A percentile compares a stretch with the other conserved stretches of the same genome.
These are phyloP conservation scores for Geranomyces variabilis DNA, from an alignment of 192 early-diverging fungal species.

Conservation along the genomic window DNA sequence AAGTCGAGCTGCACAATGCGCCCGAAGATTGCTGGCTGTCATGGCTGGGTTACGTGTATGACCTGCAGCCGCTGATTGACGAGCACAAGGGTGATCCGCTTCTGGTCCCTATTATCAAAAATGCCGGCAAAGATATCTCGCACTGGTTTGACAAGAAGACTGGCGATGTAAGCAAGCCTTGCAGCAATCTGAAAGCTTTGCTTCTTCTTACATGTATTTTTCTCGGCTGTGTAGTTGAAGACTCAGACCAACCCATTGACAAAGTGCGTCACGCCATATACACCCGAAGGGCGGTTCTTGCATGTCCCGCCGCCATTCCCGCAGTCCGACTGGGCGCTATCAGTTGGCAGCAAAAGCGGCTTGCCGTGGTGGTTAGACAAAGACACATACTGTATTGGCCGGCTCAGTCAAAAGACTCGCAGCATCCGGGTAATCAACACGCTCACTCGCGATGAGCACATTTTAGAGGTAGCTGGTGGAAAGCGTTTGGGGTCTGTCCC, in stretches of 20 bases:
- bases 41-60: constrained; percentile 60
- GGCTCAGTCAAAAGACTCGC: constrained; percentile 50
- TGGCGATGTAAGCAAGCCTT: constrained; percentile 47
- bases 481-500: background rate
- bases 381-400: constrained; percentile 53
- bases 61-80: constrained; percentile 48
- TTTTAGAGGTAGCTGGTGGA: constrained; percentile 54
- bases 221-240: constrained; percentile 39
- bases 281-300: constrained; percentile 56
- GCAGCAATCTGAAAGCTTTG: too few relatives aligned
- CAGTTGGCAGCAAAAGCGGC: background rate
- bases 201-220: background rate
- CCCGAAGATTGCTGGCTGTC: constrained; percentile 60
- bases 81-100: constrained; percentile 48
- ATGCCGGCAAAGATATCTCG: constrained; percentile 65
- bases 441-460: constrained; percentile 59
- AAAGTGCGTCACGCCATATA: constrained; percentile 43
- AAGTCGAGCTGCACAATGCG: constrained; percentile 58
- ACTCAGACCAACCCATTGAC: constrained; percentile 55
- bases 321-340: constrained; percentile 41
- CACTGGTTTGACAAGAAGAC: constrained; percentile 62
- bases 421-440: constrained; percentile 59
- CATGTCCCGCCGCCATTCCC: constrained; percentile 56
- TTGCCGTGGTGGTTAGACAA: constrained; percentile 62
- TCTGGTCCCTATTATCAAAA: constrained; percentile 54